These are phyloP conservation scores for Geotrichum candidum DNA, from an alignment of 1,139 yeast species.

Conservation along the genomic window DNA sequence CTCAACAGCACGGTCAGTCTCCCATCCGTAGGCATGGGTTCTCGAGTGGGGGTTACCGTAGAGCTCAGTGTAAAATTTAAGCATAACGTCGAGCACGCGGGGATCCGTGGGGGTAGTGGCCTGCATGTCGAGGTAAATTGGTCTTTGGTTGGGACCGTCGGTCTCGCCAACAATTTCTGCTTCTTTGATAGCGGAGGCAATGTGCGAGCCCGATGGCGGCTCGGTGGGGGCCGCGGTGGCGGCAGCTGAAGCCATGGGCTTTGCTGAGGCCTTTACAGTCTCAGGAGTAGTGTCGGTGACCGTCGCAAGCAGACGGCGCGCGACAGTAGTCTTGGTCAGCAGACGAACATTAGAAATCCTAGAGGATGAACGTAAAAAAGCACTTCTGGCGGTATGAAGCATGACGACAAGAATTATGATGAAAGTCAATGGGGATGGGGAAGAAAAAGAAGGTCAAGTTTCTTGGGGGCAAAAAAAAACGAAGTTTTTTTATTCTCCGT, in stretches of 20 bases:
- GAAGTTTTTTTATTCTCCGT: background rate
- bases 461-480: background rate
- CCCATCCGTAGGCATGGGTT: constrained; percentile 99
- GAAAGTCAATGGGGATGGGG: background rate
- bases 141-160: constrained; percentile 41
- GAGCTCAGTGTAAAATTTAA: constrained; percentile 83
- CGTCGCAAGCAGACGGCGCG: constrained; percentile 1
- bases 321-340: background rate
- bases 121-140: constrained; percentile 90
- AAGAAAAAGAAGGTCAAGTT: background rate
- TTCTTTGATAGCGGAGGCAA: constrained; percentile 14
- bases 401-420: background rate
- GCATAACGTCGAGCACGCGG: constrained; percentile 89
- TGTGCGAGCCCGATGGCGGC: constrained; percentile 15
- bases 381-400: constrained; percentile 11
- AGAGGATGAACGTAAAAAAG: constrained; percentile 4
- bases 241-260: background rate
- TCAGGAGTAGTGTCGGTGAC: constrained; percentile 4
- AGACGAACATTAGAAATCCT: background rate
- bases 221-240: background rate
- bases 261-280: constrained; percentile 3
- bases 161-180: constrained; percentile 20
- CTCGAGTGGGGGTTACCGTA: constrained; percentile 98
- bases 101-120: constrained; percentile 99
- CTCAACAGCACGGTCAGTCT: constrained; percentile 89